Base-by-base conservation (phyloP, 148 eudicot genomes). In the Fagopyrum homotropicum region DNA sequence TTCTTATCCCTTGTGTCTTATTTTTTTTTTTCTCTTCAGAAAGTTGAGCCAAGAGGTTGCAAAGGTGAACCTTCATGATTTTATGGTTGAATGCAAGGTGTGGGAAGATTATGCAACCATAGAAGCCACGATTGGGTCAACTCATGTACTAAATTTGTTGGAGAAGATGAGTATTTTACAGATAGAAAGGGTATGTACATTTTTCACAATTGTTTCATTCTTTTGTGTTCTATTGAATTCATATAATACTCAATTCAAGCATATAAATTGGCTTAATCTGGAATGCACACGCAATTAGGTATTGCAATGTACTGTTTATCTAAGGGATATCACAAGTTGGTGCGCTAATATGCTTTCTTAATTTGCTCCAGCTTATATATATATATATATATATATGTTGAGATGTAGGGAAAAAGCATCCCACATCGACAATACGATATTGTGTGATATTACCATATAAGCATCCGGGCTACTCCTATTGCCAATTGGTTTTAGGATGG, bases 51-150 rank as follows among this genome's bases (percentile, higher is more conserved):
- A 73, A 79, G 86, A 88, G 80, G 80, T 90, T 84, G 92, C 91
- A 9, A 83, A 84, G 77, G 73, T 88, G 79, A 78, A 66, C 50
- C 84, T 88, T 74, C 64, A 72, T n/a, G 85, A 75, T 45, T 79
- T 86, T 22, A 69, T 80, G 51, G 55, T 86, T 64, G 89, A 89
- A 78, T 84, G 89, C 75, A 88, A 88, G 82, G 80, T 85, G 30
- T 80, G 92, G 93, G 96, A 92, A 78, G 86, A 86, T 75, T 87
- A 90, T 76, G 82, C 88, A 5, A 73, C 75, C n/a, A 76, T 95
- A 77, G 76, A 76, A 11, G 83, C 85, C 8, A 81, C 85, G 50
- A 77, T 95, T 77, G 85, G 81, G 68, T 87, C 87, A 66, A 86
- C 80, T 52, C 82, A 82, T 77, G 78, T 95, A 71, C 70, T 84